Evolutionary conservation across 192 early-diverging fungal species (phyloP).

Genomic region (Entophlyctis helioformis): DNA sequence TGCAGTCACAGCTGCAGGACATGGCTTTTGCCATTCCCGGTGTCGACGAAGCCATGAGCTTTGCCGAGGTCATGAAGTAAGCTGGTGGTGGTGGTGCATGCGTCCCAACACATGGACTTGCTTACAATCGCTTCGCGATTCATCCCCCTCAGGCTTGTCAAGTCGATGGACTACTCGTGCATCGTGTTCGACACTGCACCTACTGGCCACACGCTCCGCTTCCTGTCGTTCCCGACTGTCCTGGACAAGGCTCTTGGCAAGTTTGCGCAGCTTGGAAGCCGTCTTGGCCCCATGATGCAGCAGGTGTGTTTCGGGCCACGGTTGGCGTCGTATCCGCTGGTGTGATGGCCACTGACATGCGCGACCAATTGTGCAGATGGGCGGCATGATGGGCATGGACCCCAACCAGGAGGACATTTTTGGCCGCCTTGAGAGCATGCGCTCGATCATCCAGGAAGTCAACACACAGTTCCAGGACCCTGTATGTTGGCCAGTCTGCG

Average conservation of each 20-base stretch:
- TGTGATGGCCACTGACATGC: not conserved
- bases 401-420: slow-evolving; percentile 84
- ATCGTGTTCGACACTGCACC: slow-evolving; percentile 99
- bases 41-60: slow-evolving; percentile 99
- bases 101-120: too few species aligned
- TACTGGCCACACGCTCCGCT: slow-evolving; percentile 97
- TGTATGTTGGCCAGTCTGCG: slow-evolving; percentile 24
- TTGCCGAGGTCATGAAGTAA: slow-evolving; percentile 99
- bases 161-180: slow-evolving; percentile 97
- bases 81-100: not conserved
- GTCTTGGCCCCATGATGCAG: slow-evolving; percentile 95
- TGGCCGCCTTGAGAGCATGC: slow-evolving; percentile 91
- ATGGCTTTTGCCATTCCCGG: slow-evolving; percentile 98
- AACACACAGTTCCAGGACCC: slow-evolving; percentile 99
- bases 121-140: too few species aligned
- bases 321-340: not conserved
- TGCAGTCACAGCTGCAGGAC: slow-evolving; percentile 65
- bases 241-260: slow-evolving; percentile 97
- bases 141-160: slow-evolving; percentile 83
- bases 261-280: slow-evolving; percentile 79
- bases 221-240: slow-evolving; percentile 94
- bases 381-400: slow-evolving; percentile 62
- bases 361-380: slow-evolving; percentile 40
- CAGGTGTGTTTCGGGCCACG: slow-evolving; percentile 24
- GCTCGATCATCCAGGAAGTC: slow-evolving; percentile 91